These are phyloP conservation scores for Acephala macrosclerotiorum DNA, from an alignment of 2,329 filamentous ascomycete genomes.

Conservation along the genomic window DNA sequence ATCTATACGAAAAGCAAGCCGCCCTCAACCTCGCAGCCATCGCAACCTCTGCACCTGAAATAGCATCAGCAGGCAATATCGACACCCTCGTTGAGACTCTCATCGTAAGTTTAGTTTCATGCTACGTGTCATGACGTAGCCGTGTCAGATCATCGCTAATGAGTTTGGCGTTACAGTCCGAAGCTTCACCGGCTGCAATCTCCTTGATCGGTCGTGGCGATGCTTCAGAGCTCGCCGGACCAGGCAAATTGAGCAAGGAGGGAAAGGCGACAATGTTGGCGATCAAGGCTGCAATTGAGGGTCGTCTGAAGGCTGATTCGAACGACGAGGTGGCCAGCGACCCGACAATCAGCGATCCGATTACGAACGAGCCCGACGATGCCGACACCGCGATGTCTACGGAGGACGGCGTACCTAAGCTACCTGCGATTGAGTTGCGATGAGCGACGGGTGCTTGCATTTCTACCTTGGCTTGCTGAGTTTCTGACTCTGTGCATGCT, in stretches of 20 bases:
- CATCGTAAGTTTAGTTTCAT: conserved; percentile 59
- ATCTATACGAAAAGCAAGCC: conserved; percentile 68
- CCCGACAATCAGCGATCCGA: neutral
- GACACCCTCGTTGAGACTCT: conserved; percentile 64
- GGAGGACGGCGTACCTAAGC: neutral
- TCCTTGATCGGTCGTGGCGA: conserved; percentile 45
- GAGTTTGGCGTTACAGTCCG: conserved; percentile 41
- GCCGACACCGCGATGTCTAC: conserved; percentile 2
- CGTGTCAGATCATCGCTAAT: conserved; percentile 34
- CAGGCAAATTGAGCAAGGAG: conserved; percentile 21
- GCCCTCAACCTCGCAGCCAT: conserved; percentile 70
- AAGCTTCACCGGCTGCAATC: conserved; percentile 52
- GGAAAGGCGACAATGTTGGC: conserved; percentile 23
- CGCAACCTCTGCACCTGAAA: conserved; percentile 35
- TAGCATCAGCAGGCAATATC: conserved; percentile 48
- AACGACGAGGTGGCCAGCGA: neutral
- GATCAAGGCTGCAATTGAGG: neutral
- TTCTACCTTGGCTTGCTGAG: neutral
- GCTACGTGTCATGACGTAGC: conserved; percentile 38
- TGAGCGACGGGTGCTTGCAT: neutral
- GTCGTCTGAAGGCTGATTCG: neutral
- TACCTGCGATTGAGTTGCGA: neutral
- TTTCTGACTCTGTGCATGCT: neutral
- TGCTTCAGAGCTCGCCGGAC: conserved; percentile 23
- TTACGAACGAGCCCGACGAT: conserved; percentile 5